Conservation (phyloP, 495 filamentous ascomycete species). For the Astrocystis sublimbata region DNA sequence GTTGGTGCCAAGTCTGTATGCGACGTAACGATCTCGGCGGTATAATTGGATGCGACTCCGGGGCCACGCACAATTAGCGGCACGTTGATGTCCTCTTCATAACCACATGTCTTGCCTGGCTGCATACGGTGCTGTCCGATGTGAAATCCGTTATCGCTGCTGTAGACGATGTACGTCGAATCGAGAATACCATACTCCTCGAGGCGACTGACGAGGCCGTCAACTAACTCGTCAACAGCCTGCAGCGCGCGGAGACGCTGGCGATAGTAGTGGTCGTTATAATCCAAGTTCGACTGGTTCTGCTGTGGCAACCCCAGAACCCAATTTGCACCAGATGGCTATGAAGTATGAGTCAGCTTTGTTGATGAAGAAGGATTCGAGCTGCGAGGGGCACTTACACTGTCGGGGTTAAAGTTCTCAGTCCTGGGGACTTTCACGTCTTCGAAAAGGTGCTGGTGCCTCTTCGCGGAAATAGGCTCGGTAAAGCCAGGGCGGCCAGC, state of each 20-base stretch:
- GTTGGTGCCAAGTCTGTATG: conserved; percentile 69
- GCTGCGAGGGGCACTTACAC: conserved; percentile 34
- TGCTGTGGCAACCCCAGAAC: conserved; percentile 52
- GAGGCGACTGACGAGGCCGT: conserved; percentile 53
- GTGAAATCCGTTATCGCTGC: conserved; percentile 70
- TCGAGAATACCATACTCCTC: conserved; percentile 53
- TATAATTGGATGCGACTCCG: conserved; percentile 44
- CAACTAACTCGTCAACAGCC: conserved; percentile 65
- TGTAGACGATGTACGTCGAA: conserved; percentile 68
- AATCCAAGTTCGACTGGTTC: conserved; percentile 55
- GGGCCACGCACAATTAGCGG: conserved; percentile 62
- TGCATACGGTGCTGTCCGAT: conserved; percentile 68
- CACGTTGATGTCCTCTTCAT: conserved; percentile 68
- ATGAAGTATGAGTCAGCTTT: conserved; percentile 14
- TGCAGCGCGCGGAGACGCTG: conserved; percentile 62
- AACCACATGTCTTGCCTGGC: conserved; percentile 66
- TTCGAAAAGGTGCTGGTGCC: conserved; percentile 48
- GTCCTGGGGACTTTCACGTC: conserved; percentile 48
- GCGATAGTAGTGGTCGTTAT: conserved; percentile 67
- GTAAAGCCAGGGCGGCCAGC: conserved; percentile 33
- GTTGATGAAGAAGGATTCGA: background rate
- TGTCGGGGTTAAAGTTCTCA: conserved; percentile 50
- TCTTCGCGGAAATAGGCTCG: conserved; percentile 47
- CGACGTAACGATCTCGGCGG: conserved; percentile 56
- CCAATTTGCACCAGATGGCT: conserved; percentile 61